Conservation (phyloP, 305 asterid species). For the Striga hermonthica region DNA sequence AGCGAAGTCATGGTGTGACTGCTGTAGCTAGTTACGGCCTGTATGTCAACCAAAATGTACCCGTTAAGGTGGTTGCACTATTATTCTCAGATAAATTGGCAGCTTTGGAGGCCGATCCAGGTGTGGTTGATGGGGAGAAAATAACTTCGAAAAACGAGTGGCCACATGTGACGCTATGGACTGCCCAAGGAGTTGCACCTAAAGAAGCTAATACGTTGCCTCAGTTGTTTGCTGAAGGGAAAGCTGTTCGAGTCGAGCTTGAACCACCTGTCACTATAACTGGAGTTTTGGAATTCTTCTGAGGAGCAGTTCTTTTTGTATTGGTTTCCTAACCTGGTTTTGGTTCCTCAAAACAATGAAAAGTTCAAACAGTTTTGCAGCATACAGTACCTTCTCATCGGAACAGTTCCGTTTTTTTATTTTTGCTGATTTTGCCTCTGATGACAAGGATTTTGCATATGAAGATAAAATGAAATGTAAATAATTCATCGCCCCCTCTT, state of each 20-base stretch:
- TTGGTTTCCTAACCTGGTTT: slow-evolving; percentile 1
- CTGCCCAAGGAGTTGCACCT: slow-evolving; percentile 59
- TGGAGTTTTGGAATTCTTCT: slow-evolving; percentile 68
- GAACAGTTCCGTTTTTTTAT: neutral
- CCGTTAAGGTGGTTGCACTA: slow-evolving; percentile 54
- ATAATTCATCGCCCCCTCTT: no score
- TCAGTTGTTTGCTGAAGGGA: slow-evolving; percentile 57
- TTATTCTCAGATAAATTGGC: slow-evolving; percentile 70
- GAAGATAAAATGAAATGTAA: no score
- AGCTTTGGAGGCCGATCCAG: slow-evolving; percentile 70
- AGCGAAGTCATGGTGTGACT: slow-evolving; percentile 81
- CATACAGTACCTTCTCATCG: neutral
- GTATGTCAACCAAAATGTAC: slow-evolving; percentile 57
- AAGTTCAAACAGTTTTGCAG: slow-evolving; percentile 26
- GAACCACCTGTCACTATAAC: slow-evolving; percentile 68
- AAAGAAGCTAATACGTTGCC: slow-evolving; percentile 79
- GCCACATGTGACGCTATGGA: slow-evolving; percentile 91
- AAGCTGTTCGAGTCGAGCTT: slow-evolving; percentile 69
- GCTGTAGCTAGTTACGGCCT: slow-evolving; percentile 75
- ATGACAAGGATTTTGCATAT: no score
- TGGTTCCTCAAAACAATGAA: neutral
- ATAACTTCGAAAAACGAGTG: slow-evolving; percentile 68
- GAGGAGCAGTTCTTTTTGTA: slow-evolving; percentile 20
- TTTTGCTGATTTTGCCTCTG: neutral
- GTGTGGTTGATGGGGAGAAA: slow-evolving; percentile 71